A percentile compares a stretch with the other conserved stretches of the same genome.
Evolutionary conservation across 331 rosid genomes (phyloP).

Genomic region (Quercus phellos): DNA sequence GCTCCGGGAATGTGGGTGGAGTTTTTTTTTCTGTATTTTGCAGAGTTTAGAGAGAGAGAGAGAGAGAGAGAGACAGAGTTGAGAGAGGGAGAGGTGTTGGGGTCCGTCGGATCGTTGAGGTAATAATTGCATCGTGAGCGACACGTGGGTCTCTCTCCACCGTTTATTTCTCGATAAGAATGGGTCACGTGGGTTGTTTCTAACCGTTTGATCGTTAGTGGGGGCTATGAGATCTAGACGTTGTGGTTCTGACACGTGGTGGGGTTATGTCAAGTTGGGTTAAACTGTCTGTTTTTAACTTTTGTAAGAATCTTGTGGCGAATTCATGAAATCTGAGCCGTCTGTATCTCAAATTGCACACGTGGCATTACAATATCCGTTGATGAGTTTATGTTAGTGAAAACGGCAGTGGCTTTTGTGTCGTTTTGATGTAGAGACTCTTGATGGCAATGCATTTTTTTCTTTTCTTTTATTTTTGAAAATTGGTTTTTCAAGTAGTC

Average conservation of each 20-base stretch:
- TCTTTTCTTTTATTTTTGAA: no score
- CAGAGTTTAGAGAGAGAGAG: not conserved
- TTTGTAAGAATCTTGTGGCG: slow-evolving; percentile 6
- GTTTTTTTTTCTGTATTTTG: not conserved
- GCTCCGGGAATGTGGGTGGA: slow-evolving; percentile 2
- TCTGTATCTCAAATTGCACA: not conserved
- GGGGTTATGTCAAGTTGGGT: not conserved
- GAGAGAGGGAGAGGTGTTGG: slow-evolving; percentile 11
- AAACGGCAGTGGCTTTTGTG: not conserved
- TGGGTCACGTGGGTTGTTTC: slow-evolving; percentile 6
- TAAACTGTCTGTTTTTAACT: not conserved
- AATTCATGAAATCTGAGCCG: not conserved
- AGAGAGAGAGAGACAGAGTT: no score
- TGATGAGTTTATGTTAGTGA: not conserved
- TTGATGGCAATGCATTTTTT: no score
- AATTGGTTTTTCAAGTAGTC: no score
- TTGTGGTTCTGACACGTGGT: not conserved
- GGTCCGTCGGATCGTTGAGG: slow-evolving; percentile 47
- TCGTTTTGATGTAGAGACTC: not conserved
- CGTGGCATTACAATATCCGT: not conserved
- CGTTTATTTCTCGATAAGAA: slow-evolving; percentile 32
- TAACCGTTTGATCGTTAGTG: slow-evolving; percentile 14
- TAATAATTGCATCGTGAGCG: slow-evolving; percentile 33
- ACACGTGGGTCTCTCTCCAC: slow-evolving; percentile 31
- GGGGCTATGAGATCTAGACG: not conserved